These are phyloP conservation scores for Cucumis melo DNA, from an alignment of 306 rosid genomes.

Conservation along the genomic window DNA sequence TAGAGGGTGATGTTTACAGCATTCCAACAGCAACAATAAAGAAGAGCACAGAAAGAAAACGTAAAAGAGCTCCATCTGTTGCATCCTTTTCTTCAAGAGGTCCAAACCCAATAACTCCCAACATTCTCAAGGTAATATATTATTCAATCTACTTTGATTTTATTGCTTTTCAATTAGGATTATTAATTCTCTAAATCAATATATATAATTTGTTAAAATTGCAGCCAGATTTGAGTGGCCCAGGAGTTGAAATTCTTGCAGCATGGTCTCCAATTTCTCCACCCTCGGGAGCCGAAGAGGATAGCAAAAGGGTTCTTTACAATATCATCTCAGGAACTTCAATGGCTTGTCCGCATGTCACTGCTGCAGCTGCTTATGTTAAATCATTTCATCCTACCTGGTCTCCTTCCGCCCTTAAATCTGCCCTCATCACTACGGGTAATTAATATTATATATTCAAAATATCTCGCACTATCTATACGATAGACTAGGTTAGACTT, in stretches of 20 bases:
- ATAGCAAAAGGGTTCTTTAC: not conserved
- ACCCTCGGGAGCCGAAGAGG: not conserved
- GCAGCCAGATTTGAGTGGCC: conserved; percentile 25
- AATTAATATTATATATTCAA: no score
- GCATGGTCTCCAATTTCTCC: conserved; percentile 4
- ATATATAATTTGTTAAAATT: no score
- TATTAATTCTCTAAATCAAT: no score
- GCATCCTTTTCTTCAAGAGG: not conserved
- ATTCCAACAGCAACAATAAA: not conserved
- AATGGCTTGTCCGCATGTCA: conserved; percentile 21
- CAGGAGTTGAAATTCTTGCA: conserved; percentile 16
- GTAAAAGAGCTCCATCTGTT: not conserved
- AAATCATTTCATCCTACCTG: conserved; percentile 20
- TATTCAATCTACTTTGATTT: not conserved
- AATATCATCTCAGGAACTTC: conserved; percentile 17
- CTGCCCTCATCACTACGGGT: conserved; percentile 23
- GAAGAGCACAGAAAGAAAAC: not conserved
- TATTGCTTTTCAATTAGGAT: no score
- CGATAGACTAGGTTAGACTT: no score
- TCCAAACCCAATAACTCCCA: not conserved
- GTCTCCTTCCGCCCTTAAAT: conserved; percentile 26
- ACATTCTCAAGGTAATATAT: not conserved
- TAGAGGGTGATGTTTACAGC: not conserved
- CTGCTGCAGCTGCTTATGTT: conserved; percentile 23
- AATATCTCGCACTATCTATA: no score